phyloP scores from a whole-genome alignment of 495 filamentous ascomycete genomes.

The Penicillium paxilli region DNA sequence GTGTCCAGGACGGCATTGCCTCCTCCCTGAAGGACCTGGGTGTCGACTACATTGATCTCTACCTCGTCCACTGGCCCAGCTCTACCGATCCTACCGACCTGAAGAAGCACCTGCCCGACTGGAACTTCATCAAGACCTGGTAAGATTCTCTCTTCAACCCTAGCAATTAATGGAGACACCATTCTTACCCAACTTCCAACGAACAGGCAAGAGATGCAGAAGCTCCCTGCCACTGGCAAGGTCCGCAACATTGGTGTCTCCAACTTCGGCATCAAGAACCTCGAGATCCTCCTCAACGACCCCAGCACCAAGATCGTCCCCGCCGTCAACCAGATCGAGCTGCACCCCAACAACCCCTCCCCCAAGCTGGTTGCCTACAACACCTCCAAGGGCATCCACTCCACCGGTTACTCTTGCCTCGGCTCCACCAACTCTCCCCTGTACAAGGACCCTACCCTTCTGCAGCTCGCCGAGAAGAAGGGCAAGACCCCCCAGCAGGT shows the following conservation, averaged over 20 bases:
- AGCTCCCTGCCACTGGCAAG: slow-evolving; percentile 75
- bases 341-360: slow-evolving; percentile 80
- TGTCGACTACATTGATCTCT: slow-evolving; percentile 79
- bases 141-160: slow-evolving; percentile 14
- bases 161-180: background rate
- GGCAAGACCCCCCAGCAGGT: slow-evolving; percentile 68
- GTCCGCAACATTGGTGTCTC: slow-evolving; percentile 71
- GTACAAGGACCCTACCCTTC: slow-evolving; percentile 59
- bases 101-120: slow-evolving; percentile 62
- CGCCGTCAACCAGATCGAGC: slow-evolving; percentile 88
- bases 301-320: slow-evolving; percentile 65
- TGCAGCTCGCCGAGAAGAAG: slow-evolving; percentile 62
- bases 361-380: slow-evolving; percentile 78
- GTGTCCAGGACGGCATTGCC: slow-evolving; percentile 67
- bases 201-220: slow-evolving; percentile 70
- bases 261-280: slow-evolving; percentile 62
- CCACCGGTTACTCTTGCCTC: slow-evolving; percentile 67
- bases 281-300: slow-evolving; percentile 55
- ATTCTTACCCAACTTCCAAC: background rate
- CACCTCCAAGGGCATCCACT: slow-evolving; percentile 66
- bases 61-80: slow-evolving; percentile 83
- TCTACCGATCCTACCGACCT: slow-evolving; percentile 58
- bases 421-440: slow-evolving; percentile 58
- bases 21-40: slow-evolving; percentile 68
- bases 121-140: slow-evolving; percentile 84